phyloP scores from a whole-genome alignment of 1,139 yeast genomes.

The Zygoascus meyerae region DNA sequence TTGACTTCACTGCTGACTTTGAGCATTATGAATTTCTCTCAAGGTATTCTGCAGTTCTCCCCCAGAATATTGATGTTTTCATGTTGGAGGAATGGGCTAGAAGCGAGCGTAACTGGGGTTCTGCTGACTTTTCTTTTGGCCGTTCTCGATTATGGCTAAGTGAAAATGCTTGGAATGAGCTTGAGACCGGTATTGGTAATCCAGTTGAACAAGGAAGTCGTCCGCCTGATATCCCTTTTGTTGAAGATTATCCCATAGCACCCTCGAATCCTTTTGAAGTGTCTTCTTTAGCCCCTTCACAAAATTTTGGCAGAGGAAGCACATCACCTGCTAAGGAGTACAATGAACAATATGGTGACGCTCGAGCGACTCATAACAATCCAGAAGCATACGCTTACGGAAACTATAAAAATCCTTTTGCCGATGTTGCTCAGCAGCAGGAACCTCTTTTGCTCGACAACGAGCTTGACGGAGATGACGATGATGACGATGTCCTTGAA shows the following conservation, averaged over 20 bases:
- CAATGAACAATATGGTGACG: no score
- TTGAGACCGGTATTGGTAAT: constrained; percentile 29
- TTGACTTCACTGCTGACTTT: constrained; percentile 38
- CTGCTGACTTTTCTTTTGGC: constrained; percentile 34
- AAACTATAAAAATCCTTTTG: constrained; percentile 1
- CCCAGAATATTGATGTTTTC: constrained; percentile 28
- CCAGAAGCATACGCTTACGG: not conserved
- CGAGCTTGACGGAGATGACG: no score
- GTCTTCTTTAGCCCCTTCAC: constrained; percentile 1
- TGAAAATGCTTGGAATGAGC: constrained; percentile 35
- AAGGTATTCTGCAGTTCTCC: constrained; percentile 33
- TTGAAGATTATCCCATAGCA: no score
- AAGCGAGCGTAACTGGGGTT: constrained; percentile 31
- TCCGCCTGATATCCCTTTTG: not conserved
- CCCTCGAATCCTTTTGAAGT: constrained; percentile 5
- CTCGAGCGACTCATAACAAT: no score
- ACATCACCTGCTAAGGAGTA: not conserved
- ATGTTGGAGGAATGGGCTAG: constrained; percentile 36
- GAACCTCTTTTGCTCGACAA: constrained; percentile 13
- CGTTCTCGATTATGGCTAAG: constrained; percentile 34
- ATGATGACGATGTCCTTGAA: constrained; percentile 23
- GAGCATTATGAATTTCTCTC: constrained; percentile 36
- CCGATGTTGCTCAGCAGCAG: constrained; percentile 6
- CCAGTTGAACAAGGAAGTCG: not conserved
- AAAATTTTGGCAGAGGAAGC: not conserved